Evolutionary conservation across 164 flowering plant species (phyloP), one percentile per base, ranked within the genome.

Genomic region (Liriodendron chinense): DNA sequence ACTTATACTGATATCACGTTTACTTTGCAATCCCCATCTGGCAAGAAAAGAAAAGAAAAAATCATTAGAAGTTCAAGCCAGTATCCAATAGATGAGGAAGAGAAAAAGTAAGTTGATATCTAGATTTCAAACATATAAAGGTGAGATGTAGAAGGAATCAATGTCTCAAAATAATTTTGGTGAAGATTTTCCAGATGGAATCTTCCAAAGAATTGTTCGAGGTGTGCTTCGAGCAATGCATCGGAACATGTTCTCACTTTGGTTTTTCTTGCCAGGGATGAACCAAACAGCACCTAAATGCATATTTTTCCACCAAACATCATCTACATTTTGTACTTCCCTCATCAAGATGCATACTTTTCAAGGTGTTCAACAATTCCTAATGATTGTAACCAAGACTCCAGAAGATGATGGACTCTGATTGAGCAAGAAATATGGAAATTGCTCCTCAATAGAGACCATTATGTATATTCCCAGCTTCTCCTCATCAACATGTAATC

Each of bases 21-120:
- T 47, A 3, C 56, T 47, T 69, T 47, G 71, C 56, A 69, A 47
- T 47, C 71, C 47, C 56, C 56, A 47, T 47, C 71, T 69, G 71
- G 25, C 59, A 69, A 8, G 25, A 69, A 47, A 47, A 18, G 10
- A 47, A 16, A 34, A 7, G 9, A 16, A 34, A 7, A n/a, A 18
- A 69, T 10, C 43, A 69, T 28, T 7, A 47, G 43, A 7, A 69
- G 56, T 69, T 20, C 1, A 47, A 47, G n/a, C 9, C 47, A 69
- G 10, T 20, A 47, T 9, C 8, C 6, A 1, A 7, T 9, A 47
- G 56, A 69, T 13, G 71, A 47, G 14, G 16, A n/a, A 67, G 25
- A 18, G 18, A 16, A 67, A 67, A n/a, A 25, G 8, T 26, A 34
- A 67, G 14, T 16, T 34, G 70, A 16, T 9, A 34, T 64, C 34